Base-by-base conservation (phyloP, 164 flowering plant species). In the Buxus sempervirens region DNA sequence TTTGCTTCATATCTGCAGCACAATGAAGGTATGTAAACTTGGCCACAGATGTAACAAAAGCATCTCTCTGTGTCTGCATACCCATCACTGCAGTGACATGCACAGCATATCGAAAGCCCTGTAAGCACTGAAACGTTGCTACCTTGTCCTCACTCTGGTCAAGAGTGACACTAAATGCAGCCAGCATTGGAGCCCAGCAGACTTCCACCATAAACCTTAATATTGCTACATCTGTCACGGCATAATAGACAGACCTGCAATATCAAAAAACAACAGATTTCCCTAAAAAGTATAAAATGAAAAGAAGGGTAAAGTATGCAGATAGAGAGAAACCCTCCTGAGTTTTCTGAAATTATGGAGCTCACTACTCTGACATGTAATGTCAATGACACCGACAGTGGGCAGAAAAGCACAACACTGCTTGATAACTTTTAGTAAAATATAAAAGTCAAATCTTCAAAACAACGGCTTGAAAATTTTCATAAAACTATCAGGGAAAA, bases 171-270 rank as follows among this genome's bases (percentile, higher is more conserved):
- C 99, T 96, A 73, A 93, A 91, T 42, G 99, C 99, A 79, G 98
- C 99, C 57, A 96, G 83, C 95, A 96, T 91, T 23, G 99, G 99
- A 57, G 95, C 99, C 99, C 99, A 96, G 81, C 95, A 90, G 58
- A 86, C 97, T 73, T 96, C 99, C 76, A 86, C 84, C 98, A 96
- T 96, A 73, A 93, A 96, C 74, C 96, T 86, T 82, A 96, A 74
- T 72, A 96, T 96, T 65, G 91, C 85, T 57, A 77, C 82, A 86
- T 96, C 98, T 36, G 95, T 67, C 56, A 93, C 90, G 62, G 82
- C 73, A 84, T 91, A 88, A 79, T 83, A 96, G 55, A 85, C 70
- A 67, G 88, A 84, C 88, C 99, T 96, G 87, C 80, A 82, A 66
- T 48, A 70, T 20, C 61, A 68, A 55, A 64, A 36, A 32, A 54